These are phyloP conservation scores for Aspergillus sclerotioniger DNA, from an alignment of 495 filamentous ascomycete species.

Conservation along the genomic window DNA sequence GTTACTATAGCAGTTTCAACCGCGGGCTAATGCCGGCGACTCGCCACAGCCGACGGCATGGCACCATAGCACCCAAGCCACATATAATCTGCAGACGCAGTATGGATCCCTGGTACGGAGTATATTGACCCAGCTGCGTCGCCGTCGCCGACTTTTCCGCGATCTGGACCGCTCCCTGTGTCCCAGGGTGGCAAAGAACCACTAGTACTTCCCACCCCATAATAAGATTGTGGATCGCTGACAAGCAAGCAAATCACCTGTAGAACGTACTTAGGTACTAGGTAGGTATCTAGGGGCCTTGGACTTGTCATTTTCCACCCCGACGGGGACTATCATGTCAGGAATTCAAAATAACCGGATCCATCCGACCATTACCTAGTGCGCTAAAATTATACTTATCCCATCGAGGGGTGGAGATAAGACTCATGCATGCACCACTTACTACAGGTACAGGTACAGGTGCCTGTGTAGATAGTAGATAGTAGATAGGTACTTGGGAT, in stretches of 20 bases:
- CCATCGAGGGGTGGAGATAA: conserved; percentile 2
- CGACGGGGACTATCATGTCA: neutral
- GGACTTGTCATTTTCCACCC: conserved; percentile 1
- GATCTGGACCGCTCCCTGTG: conserved; percentile 6
- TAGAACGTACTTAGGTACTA: no score
- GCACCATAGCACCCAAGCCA: conserved; percentile 10
- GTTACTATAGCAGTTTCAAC: neutral
- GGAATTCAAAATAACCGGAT: neutral
- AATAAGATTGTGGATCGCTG: conserved; percentile 7
- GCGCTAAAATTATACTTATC: conserved; percentile 1
- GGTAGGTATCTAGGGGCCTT: neutral
- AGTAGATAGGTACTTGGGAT: neutral
- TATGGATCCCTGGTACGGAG: neutral
- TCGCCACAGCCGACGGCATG: neutral
- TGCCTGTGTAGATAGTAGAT: neutral
- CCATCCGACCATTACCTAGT: no score
- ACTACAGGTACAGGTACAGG: neutral
- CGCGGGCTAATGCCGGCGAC: neutral
- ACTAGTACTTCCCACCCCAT: neutral
- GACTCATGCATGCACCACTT: neutral
- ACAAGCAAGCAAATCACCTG: no score
- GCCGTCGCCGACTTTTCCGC: neutral
- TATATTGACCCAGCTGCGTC: neutral
- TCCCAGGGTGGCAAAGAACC: conserved; percentile 1
- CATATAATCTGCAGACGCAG: conserved; percentile 1